These are phyloP conservation scores for Zea luxurians DNA, from an alignment of 176 grass and related monocot genomes.

Conservation along the genomic window DNA sequence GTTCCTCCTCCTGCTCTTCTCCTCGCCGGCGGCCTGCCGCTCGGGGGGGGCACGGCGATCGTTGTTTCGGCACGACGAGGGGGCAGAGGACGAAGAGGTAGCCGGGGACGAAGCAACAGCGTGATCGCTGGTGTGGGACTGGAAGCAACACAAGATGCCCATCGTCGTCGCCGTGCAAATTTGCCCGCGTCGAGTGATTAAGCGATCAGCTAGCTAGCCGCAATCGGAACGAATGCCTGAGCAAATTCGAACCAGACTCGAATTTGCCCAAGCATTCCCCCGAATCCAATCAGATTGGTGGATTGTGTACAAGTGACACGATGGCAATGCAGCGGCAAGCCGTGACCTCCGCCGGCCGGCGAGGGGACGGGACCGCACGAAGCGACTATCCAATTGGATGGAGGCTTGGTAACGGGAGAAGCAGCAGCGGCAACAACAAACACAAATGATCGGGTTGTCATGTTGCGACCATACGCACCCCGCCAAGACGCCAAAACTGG, in stretches of 20 bases:
- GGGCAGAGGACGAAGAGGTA: neutral
- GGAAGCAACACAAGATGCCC: conserved; percentile 60
- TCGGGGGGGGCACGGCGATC: neutral
- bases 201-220: neutral
- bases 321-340: neutral
- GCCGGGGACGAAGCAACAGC: neutral
- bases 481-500: conserved; percentile 10
- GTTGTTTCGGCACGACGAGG: neutral
- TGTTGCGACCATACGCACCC: neutral
- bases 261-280: conserved; percentile 47
- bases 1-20: neutral
- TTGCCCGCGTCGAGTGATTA: neutral
- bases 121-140: conserved; percentile 16
- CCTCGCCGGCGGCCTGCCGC: neutral
- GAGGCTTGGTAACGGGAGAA: neutral
- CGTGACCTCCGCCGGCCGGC: neutral
- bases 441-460: neutral
- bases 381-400: neutral
- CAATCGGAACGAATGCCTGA: conserved; percentile 31
- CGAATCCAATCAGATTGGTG: neutral
- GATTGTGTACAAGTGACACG: neutral
- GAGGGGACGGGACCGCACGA: neutral
- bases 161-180: neutral
- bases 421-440: neutral
- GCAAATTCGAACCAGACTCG: conserved; percentile 47